These are phyloP conservation scores for Forsythia suspensa DNA, from an alignment of 257 asterid genomes.

Conservation along the genomic window DNA sequence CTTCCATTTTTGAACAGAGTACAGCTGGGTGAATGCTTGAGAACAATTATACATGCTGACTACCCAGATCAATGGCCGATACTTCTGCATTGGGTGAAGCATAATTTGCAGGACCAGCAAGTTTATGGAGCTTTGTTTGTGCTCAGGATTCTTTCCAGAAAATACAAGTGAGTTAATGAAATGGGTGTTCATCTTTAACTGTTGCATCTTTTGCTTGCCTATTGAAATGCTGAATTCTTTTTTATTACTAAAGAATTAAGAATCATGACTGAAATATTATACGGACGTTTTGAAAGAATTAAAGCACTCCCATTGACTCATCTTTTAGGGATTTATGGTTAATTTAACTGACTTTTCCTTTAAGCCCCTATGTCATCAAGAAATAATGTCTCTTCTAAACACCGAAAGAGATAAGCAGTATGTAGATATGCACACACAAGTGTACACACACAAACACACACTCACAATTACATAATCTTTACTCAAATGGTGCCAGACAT, in stretches of 20 bases:
- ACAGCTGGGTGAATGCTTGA: slow-evolving; percentile 93
- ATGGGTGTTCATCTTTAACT: neutral
- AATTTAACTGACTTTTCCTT: too few relatives aligned
- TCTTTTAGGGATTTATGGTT: too few relatives aligned
- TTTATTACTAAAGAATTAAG: neutral
- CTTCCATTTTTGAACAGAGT: slow-evolving; percentile 51
- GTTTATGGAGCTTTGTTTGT: slow-evolving; percentile 91
- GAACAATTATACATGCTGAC: slow-evolving; percentile 80
- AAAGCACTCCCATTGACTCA: neutral
- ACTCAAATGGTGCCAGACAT: too few relatives aligned
- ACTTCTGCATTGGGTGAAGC: slow-evolving; percentile 89
- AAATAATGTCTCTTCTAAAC: too few relatives aligned
- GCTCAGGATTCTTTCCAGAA: slow-evolving; percentile 85
- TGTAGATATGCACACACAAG: too few relatives aligned
- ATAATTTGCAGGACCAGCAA: slow-evolving; percentile 82
- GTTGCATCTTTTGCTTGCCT: neutral
- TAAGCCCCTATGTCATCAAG: too few relatives aligned
- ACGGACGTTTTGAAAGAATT: neutral
- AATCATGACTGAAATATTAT: neutral
- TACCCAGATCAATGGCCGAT: slow-evolving; percentile 98
- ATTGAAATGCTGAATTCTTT: neutral
- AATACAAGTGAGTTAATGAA: slow-evolving; percentile 80
- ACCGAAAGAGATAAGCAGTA: too few relatives aligned
- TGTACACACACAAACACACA: too few relatives aligned
- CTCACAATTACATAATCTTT: too few relatives aligned